These are phyloP conservation scores for Coprinellus micaceus DNA, from an alignment of 768 basidiomycete species.

Conservation along the genomic window DNA sequence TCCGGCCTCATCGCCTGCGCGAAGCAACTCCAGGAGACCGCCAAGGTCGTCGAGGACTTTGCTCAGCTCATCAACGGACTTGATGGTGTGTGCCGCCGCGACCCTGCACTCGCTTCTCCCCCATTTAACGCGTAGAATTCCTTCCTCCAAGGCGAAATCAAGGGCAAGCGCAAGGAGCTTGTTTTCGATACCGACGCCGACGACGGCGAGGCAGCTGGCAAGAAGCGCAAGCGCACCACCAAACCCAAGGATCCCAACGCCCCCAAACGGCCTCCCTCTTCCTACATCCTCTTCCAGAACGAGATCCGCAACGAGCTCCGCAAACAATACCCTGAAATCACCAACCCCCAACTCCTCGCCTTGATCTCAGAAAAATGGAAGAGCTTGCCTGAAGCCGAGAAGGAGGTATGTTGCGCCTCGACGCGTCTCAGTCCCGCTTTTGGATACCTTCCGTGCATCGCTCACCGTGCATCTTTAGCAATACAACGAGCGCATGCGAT, in stretches of 20 bases:
- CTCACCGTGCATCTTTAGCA: conserved; percentile 31
- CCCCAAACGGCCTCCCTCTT: conserved; percentile 89
- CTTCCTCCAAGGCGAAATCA: conserved; percentile 11
- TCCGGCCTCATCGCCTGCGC: conserved; percentile 54
- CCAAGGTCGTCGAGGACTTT: conserved; percentile 57
- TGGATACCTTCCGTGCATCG: conserved; percentile 3
- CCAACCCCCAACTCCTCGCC: conserved; percentile 68
- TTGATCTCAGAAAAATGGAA: conserved; percentile 77
- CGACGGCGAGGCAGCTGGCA: conserved; percentile 36
- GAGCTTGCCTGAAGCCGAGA: conserved; percentile 60
- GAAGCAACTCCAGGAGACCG: conserved; percentile 59
- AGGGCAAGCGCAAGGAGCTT: conserved; percentile 56
- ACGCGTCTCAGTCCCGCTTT: conserved; percentile 11
- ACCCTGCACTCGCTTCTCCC: neutral
- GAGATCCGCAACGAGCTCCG: conserved; percentile 75
- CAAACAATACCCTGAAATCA: conserved; percentile 55
- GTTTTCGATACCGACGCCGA: conserved; percentile 37
- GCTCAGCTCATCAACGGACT: conserved; percentile 40
- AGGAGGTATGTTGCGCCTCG: conserved; percentile 55
- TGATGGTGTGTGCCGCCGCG: conserved; percentile 4
- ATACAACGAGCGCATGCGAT: conserved; percentile 50
- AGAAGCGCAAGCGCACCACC: conserved; percentile 55
- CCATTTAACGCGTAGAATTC: neutral
- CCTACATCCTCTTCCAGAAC: conserved; percentile 94
- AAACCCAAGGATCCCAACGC: conserved; percentile 90